A percentile compares a stretch with the other conserved stretches of the same genome.
Conservation (phyloP, 2,329 filamentous ascomycete genomes). For the Pestalotiopsis fici region DNA sequence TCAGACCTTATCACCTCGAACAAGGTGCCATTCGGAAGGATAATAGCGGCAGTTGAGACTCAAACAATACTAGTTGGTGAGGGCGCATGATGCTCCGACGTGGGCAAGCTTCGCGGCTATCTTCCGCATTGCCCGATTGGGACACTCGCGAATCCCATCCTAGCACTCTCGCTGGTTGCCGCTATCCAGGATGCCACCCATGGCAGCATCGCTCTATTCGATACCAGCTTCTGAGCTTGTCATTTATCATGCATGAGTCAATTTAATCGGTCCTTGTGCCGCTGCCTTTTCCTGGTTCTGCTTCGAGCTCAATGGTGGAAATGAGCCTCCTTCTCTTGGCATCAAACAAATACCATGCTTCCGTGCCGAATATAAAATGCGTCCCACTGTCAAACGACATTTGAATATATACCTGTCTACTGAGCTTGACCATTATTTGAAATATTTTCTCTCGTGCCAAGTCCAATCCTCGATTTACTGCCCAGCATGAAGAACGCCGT, state of each 20-base stretch:
- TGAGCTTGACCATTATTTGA: background rate
- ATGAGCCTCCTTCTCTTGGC: background rate
- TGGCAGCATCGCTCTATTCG: background rate
- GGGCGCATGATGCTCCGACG: background rate
- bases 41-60: background rate
- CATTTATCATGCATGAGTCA: background rate
- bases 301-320: conserved; percentile 4
- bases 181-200: background rate
- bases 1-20: background rate
- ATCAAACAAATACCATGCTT: background rate
- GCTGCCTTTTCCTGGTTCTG: background rate
- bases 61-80: background rate
- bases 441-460: background rate
- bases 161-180: background rate
- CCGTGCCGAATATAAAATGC: background rate
- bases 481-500: conserved; percentile 5
- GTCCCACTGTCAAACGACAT: background rate
- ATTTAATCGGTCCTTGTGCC: background rate
- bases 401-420: background rate
- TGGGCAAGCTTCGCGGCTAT: background rate
- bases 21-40: background rate
- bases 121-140: conserved; percentile 6
- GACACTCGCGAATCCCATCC: background rate
- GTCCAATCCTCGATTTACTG: background rate
- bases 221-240: background rate